A percentile compares a stretch with the other conserved stretches of the same genome.
Conservation (phyloP, 2,329 filamentous ascomycete genomes). For the Plectosphaerella cucumerina region DNA sequence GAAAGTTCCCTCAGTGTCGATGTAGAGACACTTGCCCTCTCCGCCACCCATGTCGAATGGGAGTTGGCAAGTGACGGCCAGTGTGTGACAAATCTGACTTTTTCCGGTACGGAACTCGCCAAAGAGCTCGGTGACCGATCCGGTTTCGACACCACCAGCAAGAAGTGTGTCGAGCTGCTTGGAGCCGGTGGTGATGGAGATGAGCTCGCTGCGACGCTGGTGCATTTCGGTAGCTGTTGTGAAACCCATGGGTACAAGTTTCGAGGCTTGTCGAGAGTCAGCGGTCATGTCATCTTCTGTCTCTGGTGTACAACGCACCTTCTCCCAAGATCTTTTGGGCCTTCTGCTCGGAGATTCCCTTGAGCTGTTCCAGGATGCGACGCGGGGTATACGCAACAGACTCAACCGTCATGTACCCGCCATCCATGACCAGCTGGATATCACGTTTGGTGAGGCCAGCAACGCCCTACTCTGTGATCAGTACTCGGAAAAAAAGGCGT, state of each 20-base stretch:
- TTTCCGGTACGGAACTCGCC: constrained; percentile 98
- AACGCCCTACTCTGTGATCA: constrained; percentile 57
- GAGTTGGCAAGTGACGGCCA: constrained; percentile 96
- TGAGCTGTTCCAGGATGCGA: constrained; percentile 85
- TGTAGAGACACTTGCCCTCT: constrained; percentile 97
- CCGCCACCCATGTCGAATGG: constrained; percentile 99
- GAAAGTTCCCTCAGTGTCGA: constrained; percentile 97
- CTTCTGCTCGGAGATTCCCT: constrained; percentile 96
- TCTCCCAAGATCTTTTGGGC: constrained; percentile 87
- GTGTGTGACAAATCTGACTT: constrained; percentile 95
- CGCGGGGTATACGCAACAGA: constrained; percentile 88
- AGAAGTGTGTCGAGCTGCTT: constrained; percentile 95
- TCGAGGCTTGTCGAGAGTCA: constrained; percentile 61
- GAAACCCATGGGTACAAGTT: constrained; percentile 97
- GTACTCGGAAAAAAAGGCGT: neutral
- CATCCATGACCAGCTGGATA: constrained; percentile 87
- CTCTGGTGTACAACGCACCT: constrained; percentile 47
- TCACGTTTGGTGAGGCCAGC: constrained; percentile 90
- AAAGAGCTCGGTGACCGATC: constrained; percentile 96
- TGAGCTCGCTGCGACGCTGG: constrained; percentile 89
- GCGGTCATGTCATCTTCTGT: constrained; percentile 2
- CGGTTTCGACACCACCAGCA: constrained; percentile 92
- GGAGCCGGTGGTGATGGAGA: constrained; percentile 95
- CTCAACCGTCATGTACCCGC: constrained; percentile 93
- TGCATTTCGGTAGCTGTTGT: constrained; percentile 99